These are phyloP conservation scores for Komagataea norvegica DNA, from an alignment of 1,139 yeast genomes.

Conservation along the genomic window DNA sequence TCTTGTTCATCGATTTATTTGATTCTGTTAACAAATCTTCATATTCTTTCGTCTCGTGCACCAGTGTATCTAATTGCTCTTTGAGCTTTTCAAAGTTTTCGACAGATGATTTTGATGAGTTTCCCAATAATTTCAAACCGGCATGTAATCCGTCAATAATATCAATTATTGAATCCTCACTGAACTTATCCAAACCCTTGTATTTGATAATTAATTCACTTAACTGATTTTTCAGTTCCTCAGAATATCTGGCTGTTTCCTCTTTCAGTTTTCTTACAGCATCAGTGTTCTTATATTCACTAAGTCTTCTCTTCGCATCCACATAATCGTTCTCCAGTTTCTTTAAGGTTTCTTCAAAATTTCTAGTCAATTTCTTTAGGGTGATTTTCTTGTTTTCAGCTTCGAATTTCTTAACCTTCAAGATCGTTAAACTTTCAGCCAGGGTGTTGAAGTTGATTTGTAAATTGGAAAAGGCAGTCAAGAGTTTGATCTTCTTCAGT, in stretches of 20 bases:
- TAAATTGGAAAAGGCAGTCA: slow-evolving; percentile 25
- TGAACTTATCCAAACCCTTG: slow-evolving; percentile 38
- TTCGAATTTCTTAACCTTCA: slow-evolving; percentile 28
- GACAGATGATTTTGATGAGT: slow-evolving; percentile 38
- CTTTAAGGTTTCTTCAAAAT: slow-evolving; percentile 33
- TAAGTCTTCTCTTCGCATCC: slow-evolving; percentile 39
- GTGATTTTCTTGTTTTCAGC: slow-evolving; percentile 33
- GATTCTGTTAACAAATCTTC: slow-evolving; percentile 27
- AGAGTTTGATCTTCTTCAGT: slow-evolving; percentile 18
- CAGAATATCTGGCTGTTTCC: slow-evolving; percentile 38
- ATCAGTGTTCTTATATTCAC: slow-evolving; percentile 41
- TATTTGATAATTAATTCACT: slow-evolving; percentile 43
- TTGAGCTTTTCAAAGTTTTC: slow-evolving; percentile 35
- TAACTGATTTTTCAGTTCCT: slow-evolving; percentile 40
- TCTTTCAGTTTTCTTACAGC: slow-evolving; percentile 40
- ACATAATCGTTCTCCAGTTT: slow-evolving; percentile 34
- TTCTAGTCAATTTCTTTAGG: slow-evolving; percentile 32
- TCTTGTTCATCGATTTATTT: slow-evolving; percentile 36
- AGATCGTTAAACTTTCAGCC: slow-evolving; percentile 23
- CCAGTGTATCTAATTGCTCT: slow-evolving; percentile 22
- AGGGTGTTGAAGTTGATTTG: slow-evolving; percentile 17
- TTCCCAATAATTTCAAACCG: slow-evolving; percentile 32
- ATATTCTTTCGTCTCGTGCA: slow-evolving; percentile 29
- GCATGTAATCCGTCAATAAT: slow-evolving; percentile 34
- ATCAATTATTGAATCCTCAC: slow-evolving; percentile 33